Evolutionary conservation across 495 filamentous ascomycete genomes (phyloP), one percentile per base, ranked within the genome.

Genomic region (Neurospora sp.): DNA sequence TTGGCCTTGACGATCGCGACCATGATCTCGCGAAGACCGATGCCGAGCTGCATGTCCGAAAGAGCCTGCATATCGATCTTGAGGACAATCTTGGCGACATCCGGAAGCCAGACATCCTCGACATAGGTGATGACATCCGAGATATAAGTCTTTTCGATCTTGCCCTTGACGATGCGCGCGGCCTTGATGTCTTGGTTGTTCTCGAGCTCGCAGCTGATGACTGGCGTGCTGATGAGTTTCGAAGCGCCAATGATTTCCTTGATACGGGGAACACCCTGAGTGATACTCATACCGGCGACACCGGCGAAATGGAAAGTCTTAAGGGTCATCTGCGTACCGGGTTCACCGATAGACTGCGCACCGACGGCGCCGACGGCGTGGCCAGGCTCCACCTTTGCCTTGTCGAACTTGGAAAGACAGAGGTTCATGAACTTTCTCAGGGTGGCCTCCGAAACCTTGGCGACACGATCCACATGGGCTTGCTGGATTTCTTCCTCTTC

Each of bases 301-400:
- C 96, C 96, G 78, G 96, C 96, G 84, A 99, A 99, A 91, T 99
- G 96, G 90, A 99, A 99, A 81, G 96, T 99, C 84, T 98, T 98
- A 77, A 99, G 85, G 3, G 96, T 99, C 96, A 99, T 99, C 82
- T 99, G 96, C 5, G 96, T 99, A 80, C 96, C 96, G 0, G 96
- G 96, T 78, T 99, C 96, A 79, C 96, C 96, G 78, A 99, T 98
- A 38, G 94, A 97, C 82, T 99, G 96, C 17, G 96, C 96, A 76
- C 95, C 96, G 40, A 98, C 93, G 13, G 96, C 96, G 72, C 96
- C 96, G n/a, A 98, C 96, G 15, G 96, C 96, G 78, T 97, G 95
- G 4, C 96, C 96, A 9, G 96, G 93, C 79, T 99, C 93, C 45
- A 96, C 92, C 73, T 91, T 92, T 4, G 94, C 93, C 79, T 89